Evolutionary conservation across 179 eudicot species (phyloP).

Genomic region (Nepenthes alata): DNA sequence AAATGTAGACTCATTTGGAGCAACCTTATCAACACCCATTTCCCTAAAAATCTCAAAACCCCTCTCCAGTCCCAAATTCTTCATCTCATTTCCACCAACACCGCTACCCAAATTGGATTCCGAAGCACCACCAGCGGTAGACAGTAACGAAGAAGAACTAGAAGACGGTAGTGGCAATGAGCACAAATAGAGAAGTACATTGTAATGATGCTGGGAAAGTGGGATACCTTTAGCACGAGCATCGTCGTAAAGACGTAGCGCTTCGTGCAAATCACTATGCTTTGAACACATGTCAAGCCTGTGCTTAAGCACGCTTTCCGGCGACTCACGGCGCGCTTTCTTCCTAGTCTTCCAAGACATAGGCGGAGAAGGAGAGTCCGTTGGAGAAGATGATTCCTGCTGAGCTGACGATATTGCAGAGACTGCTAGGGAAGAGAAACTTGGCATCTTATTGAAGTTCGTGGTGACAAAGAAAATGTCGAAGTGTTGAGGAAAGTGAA

Average conservation of each 20-base stretch:
- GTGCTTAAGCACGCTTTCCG: constrained; percentile 34
- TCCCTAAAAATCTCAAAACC: constrained; percentile 75
- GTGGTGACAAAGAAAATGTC: not conserved
- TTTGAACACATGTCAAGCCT: constrained; percentile 62
- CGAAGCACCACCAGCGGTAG: not conserved
- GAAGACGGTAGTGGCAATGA: constrained; percentile 8
- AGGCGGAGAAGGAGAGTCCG: not conserved
- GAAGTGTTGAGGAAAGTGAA: not conserved
- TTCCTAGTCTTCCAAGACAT: constrained; percentile 18
- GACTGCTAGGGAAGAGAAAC: constrained; percentile 11
- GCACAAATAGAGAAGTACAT: constrained; percentile 66
- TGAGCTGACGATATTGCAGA: constrained; percentile 6
- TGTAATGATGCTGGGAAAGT: constrained; percentile 43
- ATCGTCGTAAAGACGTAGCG: constrained; percentile 45
- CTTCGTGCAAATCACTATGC: constrained; percentile 33
- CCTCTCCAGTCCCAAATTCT: constrained; percentile 31
- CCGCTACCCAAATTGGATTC: constrained; percentile 1
- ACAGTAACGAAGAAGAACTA: not conserved
- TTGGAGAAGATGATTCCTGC: constrained; percentile 2
- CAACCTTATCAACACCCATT: constrained; percentile 49
- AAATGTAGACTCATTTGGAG: constrained; percentile 82
- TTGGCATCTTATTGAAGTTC: not conserved
- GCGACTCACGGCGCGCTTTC: constrained; percentile 30
- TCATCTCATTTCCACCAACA: constrained; percentile 1
- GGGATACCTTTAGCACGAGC: constrained; percentile 31